These are phyloP conservation scores for Geosmithia flava DNA, from an alignment of 2,329 filamentous ascomycete species.

Conservation along the genomic window DNA sequence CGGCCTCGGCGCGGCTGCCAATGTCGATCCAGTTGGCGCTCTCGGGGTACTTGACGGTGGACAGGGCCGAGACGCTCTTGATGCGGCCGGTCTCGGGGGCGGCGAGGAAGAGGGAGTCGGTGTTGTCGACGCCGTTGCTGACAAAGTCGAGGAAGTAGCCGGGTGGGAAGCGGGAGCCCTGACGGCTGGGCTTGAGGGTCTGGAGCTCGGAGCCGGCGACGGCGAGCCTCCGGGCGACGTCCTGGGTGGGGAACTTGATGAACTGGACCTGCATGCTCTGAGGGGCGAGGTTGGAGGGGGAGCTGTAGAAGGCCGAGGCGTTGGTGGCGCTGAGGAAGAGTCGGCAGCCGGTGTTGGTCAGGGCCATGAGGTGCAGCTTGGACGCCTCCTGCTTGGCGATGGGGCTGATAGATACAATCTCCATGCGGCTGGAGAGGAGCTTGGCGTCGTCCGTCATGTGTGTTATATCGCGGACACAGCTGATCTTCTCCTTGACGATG, in stretches of 20 bases:
- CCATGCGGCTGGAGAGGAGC: conserved; percentile 56
- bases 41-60: conserved; percentile 57
- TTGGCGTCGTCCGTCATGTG: conserved; percentile 72
- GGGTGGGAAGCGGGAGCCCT: conserved; percentile 58
- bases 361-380: conserved; percentile 78
- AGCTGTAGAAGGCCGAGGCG: conserved; percentile 51
- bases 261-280: conserved; percentile 98
- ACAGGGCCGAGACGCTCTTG: conserved; percentile 40
- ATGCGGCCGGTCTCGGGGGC: conserved; percentile 84
- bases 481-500: conserved; percentile 51
- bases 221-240: conserved; percentile 12
- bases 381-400: conserved; percentile 70
- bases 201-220: conserved; percentile 31
- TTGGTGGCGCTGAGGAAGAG: conserved; percentile 87
- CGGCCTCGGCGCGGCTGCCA: conserved; percentile 59
- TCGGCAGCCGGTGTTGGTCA: conserved; percentile 81
- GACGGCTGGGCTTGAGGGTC: conserved; percentile 34
- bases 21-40: conserved; percentile 70
- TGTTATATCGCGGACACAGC: conserved; percentile 60
- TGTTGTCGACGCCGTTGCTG: conserved; percentile 42
- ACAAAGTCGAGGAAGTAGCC: conserved; percentile 88
- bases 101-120: conserved; percentile 68
- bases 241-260: conserved; percentile 75
- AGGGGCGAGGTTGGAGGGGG: conserved; percentile 52
- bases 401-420: conserved; percentile 74